Base-by-base conservation (phyloP, 805 yeast species). In the Myxozyma neotropica region DNA sequence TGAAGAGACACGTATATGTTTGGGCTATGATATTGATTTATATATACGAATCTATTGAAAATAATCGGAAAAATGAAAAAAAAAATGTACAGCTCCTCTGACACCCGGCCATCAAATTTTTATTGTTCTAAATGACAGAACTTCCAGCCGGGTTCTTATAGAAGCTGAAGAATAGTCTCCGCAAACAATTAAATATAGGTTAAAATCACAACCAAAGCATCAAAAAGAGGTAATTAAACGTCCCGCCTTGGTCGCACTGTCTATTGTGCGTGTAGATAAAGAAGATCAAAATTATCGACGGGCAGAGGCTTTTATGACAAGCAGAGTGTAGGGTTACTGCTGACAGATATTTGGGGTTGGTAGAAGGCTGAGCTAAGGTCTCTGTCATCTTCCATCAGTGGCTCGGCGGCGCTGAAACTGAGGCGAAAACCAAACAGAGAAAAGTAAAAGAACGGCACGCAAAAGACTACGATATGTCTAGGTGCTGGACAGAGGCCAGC, bases 61-160 rank as follows among this genome's bases (percentile, higher is more conserved):
- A 29, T 7, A 13, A 24, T 19, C 15, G 19, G 53, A 33, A 17
- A 38, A 24, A 33, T 2, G 38, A 21, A 19, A 4, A 21, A 17
- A 6, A 13, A 24, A 40, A 58, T 65, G 65, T 65, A 46, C 58
- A 47, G 57, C 65, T 49, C 36, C 61, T 65, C 68, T 65, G 68
- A 65, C 68, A 65, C 68, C 62, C 68, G 46, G 44, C 65, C 42
- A 48, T 65, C 68, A 65, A 38, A 45, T n/a, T 27, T 26, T 35
- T 17, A 33, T 21, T n/a, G 19, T 31, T 39, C 13, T 19, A 3
- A 33, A 56, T 4, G 52, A 39, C 24, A 29, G 38, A 31, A 23
- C 49, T 50, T 64, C 68, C 68, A 53, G 63, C 49, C 53, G 68
- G 48, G 68, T 65, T 65, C 68, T 65, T 65, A 63, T 47, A 26